Percentiles rank a stretch among this genome's conserved stretches.
These are phyloP conservation scores for Scedosporium apiospermum DNA, from an alignment of 2,329 filamentous ascomycete genomes.

Conservation along the genomic window DNA sequence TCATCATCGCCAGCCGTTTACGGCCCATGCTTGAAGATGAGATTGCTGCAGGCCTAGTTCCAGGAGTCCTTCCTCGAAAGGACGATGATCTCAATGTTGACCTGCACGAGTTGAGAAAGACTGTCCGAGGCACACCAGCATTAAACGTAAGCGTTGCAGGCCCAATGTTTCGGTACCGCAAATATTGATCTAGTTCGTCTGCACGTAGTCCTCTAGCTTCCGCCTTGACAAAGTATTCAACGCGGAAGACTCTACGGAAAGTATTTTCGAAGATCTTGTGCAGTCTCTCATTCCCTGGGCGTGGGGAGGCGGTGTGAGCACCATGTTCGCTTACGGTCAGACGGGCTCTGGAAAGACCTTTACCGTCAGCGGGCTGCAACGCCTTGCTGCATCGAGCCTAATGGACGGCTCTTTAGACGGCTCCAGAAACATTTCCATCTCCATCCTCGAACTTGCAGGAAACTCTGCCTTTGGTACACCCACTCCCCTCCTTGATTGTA, in stretches of 20 bases:
- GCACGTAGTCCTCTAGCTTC: background rate
- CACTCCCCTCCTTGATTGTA: too few species aligned
- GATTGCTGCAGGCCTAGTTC: too few species aligned
- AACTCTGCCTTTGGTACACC: slow-evolving; percentile 22
- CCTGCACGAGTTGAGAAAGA: too few species aligned
- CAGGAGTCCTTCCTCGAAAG: too few species aligned
- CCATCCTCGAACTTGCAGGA: slow-evolving; percentile 29
- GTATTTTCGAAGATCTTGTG: slow-evolving; percentile 13
- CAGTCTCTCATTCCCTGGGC: slow-evolving; percentile 32
- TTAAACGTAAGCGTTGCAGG: too few species aligned
- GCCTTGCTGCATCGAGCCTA: slow-evolving; percentile 26
- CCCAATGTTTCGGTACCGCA: too few species aligned
- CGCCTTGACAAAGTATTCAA: background rate
- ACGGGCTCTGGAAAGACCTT: slow-evolving; percentile 39
- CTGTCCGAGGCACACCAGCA: too few species aligned
- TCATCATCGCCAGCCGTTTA: too few species aligned
- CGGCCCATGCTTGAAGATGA: too few species aligned
- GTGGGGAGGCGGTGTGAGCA: slow-evolving; percentile 38
- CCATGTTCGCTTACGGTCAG: slow-evolving; percentile 38
- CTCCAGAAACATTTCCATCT: slow-evolving; percentile 21
- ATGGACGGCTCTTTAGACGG: slow-evolving; percentile 17
- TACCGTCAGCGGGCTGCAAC: slow-evolving; percentile 31
- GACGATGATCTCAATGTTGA: too few species aligned
- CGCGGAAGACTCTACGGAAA: background rate
- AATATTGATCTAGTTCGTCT: background rate